Evolutionary conservation across 163 green algal genomes (phyloP), one percentile per base, ranked within the genome.

Genomic region (Scenedesmus sp.): DNA sequence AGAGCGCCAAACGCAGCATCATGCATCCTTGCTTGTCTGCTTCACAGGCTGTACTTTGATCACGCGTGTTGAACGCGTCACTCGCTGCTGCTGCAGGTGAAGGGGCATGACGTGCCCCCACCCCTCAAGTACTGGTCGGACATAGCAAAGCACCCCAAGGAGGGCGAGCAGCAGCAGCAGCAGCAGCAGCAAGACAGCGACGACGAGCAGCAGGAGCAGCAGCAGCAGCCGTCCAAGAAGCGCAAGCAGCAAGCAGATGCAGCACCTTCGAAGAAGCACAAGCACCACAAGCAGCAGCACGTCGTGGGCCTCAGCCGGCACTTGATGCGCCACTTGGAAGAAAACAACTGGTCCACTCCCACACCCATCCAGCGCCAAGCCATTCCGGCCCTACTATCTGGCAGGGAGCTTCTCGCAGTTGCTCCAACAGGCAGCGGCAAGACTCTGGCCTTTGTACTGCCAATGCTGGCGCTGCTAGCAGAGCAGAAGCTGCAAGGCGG

Each of bases 301-400:
- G 64, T 60, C 52, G 46, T 54, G 0, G 56, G 56, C 59, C 57
- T 81, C 34, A 70, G 77, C 13, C 23, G 86, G 7, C 13, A 89
- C 20, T 60, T 97, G 79, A n/a, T 96, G 60, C 57, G 60, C 54
- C 97, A 96, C 86, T 60, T 98, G 66, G 86, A 81, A 23, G 90
- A 82, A n/a, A 87, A 81, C 7, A 96, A 96, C 46, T 99, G 96
- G 88, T 77, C 60, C 7, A 90, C 96, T 6, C 98, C 98, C 23
- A 99, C 97, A 57, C 95, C 97, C 86, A 98, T 99, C 59, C 98
- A 99, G 96, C 94, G 97, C 34, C 98, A 99, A 91, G 98, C 97
- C 16, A 95, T 99, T n/a, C 96, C 98, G 0, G 88, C 93, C 1
- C 93, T 99, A 67, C 91, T 98, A 64, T 93, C 34, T 6, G 92